phyloP scores from a whole-genome alignment of 345 rosid species.

The Zanthoxylum bungeanum region DNA sequence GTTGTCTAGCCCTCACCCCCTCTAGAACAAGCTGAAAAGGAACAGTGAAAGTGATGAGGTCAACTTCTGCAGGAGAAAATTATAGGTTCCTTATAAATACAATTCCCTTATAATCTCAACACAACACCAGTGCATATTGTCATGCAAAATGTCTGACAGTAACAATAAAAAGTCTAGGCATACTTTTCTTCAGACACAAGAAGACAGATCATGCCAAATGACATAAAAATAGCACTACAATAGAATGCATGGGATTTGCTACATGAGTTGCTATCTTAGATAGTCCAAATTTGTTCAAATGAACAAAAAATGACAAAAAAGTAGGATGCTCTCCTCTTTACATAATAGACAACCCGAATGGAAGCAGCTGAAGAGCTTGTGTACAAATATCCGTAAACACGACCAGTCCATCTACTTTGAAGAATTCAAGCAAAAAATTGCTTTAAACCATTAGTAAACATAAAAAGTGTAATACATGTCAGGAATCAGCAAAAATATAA shows the following conservation, averaged over 20 bases:
- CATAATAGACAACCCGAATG: too few relatives aligned
- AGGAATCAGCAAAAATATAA: not conserved
- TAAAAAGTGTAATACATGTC: not conserved
- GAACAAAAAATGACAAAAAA: too few relatives aligned
- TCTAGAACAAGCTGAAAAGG: slow-evolving; percentile 80
- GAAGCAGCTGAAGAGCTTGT: too few relatives aligned
- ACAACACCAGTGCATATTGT: not conserved
- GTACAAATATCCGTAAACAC: too few relatives aligned
- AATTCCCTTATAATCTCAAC: not conserved
- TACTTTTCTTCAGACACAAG: not conserved
- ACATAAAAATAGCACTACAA: not conserved
- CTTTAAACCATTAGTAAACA: too few relatives aligned
- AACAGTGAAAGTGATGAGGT: slow-evolving; percentile 17
- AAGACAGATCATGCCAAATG: not conserved
- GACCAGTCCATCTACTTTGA: too few relatives aligned
- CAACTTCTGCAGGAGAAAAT: slow-evolving; percentile 7
- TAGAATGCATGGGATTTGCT: too few relatives aligned
- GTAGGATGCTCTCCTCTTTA: too few relatives aligned
- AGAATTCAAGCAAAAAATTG: too few relatives aligned
- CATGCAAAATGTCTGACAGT: not conserved
- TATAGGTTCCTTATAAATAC: not conserved
- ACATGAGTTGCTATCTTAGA: too few relatives aligned
- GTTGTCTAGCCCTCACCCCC: slow-evolving; percentile 71
- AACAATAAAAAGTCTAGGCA: not conserved
- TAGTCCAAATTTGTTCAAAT: too few relatives aligned